phyloP scores from a whole-genome alignment of 2,329 filamentous ascomycete genomes.

The Xylariaceae sp. region DNA sequence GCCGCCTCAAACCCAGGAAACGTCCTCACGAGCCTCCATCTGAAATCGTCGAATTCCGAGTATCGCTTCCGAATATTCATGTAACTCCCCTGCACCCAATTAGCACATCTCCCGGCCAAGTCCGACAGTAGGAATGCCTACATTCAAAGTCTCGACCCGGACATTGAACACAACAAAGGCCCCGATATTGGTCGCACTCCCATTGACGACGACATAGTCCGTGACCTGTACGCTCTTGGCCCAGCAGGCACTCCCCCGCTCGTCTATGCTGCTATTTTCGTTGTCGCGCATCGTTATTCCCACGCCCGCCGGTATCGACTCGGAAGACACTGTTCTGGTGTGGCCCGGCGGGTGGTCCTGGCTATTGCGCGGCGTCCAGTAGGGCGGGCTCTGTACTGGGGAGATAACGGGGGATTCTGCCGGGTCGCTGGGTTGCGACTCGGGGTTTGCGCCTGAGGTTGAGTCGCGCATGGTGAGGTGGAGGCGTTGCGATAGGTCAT shows the following conservation, averaged over 20 bases:
- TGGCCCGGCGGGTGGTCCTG: conserved; percentile 27
- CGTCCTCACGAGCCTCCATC: conserved; percentile 68
- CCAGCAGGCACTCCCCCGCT: conserved; percentile 53
- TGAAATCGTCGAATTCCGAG: conserved; percentile 88
- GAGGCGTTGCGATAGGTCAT: conserved; percentile 1
- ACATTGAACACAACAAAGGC: conserved; percentile 96
- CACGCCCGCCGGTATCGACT: conserved; percentile 47
- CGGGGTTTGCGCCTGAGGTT: conserved; percentile 1
- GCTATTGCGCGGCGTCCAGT: conserved; percentile 32
- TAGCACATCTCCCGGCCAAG: not conserved
- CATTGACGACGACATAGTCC: conserved; percentile 56
- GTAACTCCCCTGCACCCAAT: conserved; percentile 50
- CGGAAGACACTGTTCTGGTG: conserved; percentile 42
- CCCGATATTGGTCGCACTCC: conserved; percentile 61
- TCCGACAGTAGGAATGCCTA: conserved; percentile 42
- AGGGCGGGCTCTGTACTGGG: conserved; percentile 37
- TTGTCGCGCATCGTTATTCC: conserved; percentile 62
- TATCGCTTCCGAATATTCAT: conserved; percentile 72
- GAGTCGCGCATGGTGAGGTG: not conserved
- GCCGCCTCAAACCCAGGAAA: conserved; percentile 83
- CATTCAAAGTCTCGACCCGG: conserved; percentile 79
- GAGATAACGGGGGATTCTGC: conserved; percentile 20
- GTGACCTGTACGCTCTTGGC: conserved; percentile 60
- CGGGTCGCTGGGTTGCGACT: not conserved
- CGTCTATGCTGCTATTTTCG: conserved; percentile 50